These are phyloP conservation scores for Peronosclerospora sorghi DNA, from an alignment of 352 stramenopile genomes.

Conservation along the genomic window DNA sequence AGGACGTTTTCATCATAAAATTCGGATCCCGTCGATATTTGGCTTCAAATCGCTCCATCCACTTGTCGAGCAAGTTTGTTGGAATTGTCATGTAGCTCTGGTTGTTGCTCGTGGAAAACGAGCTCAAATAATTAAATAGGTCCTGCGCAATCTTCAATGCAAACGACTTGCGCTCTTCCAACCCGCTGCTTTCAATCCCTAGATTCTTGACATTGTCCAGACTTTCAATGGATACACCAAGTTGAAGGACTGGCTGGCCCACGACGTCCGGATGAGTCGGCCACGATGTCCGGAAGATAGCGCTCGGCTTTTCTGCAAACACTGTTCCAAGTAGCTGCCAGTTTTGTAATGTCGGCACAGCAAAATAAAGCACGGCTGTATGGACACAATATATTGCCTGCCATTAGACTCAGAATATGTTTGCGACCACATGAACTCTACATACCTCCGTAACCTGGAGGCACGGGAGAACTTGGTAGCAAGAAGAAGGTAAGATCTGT, in stretches of 20 bases:
- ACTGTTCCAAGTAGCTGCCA: conserved; percentile 65
- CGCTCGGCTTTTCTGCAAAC: conserved; percentile 58
- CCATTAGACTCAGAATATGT: not conserved
- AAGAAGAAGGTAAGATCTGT: conserved; percentile 73
- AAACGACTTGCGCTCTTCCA: conserved; percentile 65
- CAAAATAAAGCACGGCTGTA: conserved; percentile 64
- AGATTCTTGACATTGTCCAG: conserved; percentile 69
- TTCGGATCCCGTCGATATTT: conserved; percentile 85
- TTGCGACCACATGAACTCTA: too few species aligned
- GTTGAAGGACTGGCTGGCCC: conserved; percentile 43
- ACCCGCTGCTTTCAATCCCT: conserved; percentile 50
- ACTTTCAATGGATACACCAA: conserved; percentile 62
- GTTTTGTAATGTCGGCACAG: conserved; percentile 50
- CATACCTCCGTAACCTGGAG: conserved; percentile 38
- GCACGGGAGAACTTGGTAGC: conserved; percentile 45
- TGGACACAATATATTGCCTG: not conserved
- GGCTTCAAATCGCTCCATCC: conserved; percentile 85
- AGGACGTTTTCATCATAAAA: conserved; percentile 84
- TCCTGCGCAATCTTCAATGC: conserved; percentile 88
- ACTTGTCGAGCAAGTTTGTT: conserved; percentile 86
- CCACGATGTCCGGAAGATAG: conserved; percentile 57
- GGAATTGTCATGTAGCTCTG: conserved; percentile 82
- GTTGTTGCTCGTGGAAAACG: conserved; percentile 67
- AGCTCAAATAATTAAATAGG: conserved; percentile 89
- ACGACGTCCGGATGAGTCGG: conserved; percentile 49